phyloP scores from a whole-genome alignment of 2,329 filamentous ascomycete species.

The Talaromyces atroroseus region DNA sequence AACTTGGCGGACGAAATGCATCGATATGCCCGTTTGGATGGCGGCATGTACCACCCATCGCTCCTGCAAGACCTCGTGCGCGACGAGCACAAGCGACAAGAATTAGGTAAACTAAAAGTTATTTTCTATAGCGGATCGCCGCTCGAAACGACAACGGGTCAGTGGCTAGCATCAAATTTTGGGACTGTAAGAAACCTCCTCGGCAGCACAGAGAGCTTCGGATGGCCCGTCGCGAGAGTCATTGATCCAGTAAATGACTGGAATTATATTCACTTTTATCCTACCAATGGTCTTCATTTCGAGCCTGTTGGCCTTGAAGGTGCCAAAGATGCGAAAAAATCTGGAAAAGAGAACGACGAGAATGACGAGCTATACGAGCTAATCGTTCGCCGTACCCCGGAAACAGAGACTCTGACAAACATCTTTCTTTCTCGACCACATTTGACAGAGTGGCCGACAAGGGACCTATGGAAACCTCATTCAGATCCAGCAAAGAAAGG shows the following conservation, averaged over 20 bases:
- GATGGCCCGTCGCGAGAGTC: slow-evolving; percentile 15
- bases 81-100: slow-evolving; percentile 11
- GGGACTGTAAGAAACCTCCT: slow-evolving; percentile 12
- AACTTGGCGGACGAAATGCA: slow-evolving; percentile 17
- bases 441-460: slow-evolving; percentile 17
- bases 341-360: slow-evolving; percentile 1
- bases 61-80: slow-evolving; percentile 21
- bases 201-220: slow-evolving; percentile 22
- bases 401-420: slow-evolving; percentile 17
- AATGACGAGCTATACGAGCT: slow-evolving; percentile 19
- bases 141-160: slow-evolving; percentile 21
- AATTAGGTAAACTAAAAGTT: slow-evolving; percentile 16
- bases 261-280: slow-evolving; percentile 19
- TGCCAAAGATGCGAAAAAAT: background rate
- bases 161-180: slow-evolving; percentile 19
- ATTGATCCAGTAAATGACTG: slow-evolving; percentile 14
- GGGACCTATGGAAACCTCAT: slow-evolving; percentile 22
- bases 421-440: slow-evolving; percentile 19
- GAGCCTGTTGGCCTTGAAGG: background rate
- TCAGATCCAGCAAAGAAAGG: slow-evolving; percentile 13
- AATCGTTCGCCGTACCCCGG: slow-evolving; percentile 17
- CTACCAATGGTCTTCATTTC: slow-evolving; percentile 15
- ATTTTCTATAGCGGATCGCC: slow-evolving; percentile 21
- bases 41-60: slow-evolving; percentile 18
- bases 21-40: slow-evolving; percentile 15